Evolutionary conservation across 345 rosid species (phyloP), one percentile per base, ranked within the genome.

Genomic region (Lagerstroemia speciosa): DNA sequence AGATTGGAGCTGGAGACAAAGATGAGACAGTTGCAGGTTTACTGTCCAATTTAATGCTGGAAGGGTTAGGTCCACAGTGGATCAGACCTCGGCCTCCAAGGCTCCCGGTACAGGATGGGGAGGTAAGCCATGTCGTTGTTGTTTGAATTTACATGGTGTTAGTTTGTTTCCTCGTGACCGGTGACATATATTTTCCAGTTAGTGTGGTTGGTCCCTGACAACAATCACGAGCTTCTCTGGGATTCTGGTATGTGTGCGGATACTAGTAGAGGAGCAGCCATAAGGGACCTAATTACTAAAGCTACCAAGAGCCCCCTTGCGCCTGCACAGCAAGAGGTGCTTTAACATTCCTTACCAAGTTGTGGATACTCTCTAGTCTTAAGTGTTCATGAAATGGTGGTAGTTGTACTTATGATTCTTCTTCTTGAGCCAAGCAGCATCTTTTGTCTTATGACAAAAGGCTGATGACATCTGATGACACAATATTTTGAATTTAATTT

Each of bases 171-270:
- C 76, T 52, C 68, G 55, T 40, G 38, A 19, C 37, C 67, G 37
- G 72, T 50, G 20, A 40, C 22, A 40, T 41, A 41, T 41, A 2
- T 41, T 41, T 58, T 60, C 55, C 89, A 94, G 99, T 81, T 94
- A 58, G 82, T 92, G 64, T 94, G 99, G 99, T 85, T 91, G 75
- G 89, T 87, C 61, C 93, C 97, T 50, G 99, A 92, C 84, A 90
- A 88, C 88, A 88, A 78, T 72, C 97, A 92, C 69, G 99, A 94
- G 85, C 97, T 94, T 79, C 74, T 87, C 37, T 94, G 99, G 99
- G 99, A 94, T 72, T 84, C 87, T 62, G 87, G 93, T 61, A 94
- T 94, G 98, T 94, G 99, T 84, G 99, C 96, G 71, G 97, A 94
- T 85, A 92, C 96, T 27, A 91, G 98, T 83, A 87, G 89, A 80